Evolutionary conservation across 140 eudicot genomes (phyloP), one percentile per base, ranked within the genome.

Genomic region (Bidens hawaiensis): DNA sequence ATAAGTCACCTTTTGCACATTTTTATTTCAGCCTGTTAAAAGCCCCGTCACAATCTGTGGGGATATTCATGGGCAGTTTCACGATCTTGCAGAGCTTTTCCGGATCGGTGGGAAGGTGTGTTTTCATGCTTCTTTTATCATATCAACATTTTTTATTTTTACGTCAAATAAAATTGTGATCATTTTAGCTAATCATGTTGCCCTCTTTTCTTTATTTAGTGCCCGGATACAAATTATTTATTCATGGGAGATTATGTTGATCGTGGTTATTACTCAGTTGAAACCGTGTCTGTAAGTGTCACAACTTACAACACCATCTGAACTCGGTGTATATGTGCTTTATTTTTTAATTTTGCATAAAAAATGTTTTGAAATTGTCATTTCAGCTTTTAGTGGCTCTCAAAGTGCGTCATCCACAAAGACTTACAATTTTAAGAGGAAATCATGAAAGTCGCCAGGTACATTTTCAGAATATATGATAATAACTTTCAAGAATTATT

Each of bases 381-480:
- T 77, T 79, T 47, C 88, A 90, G 97, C 87, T 91, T 25, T 71
- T 91, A 74, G 97, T 90, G 75, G 97, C 96, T 56, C 90, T 90
- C 28, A 90, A 90, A 79, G 97, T 90, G 70, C 87, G 98, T 21
- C 82, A 87, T 73, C 90, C 96, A n/a, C 90, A 84, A 69, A 69
- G 98, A 43, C 87, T 91, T 62, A 91, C 96, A 28, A 91, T 91
- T 65, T 67, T 91, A 33, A 77, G 98, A 71, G 98, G 98, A 61
- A 91, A 91, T 74, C 98, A 91, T 72, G 97, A 90, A 79, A 90
- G 97, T 65, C 83, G 97, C 47, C 96, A 87, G 95, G 97, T 86
- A 79, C 59, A 30, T 30, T 63, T 45, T 63, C 5, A 7, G 28
- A 26, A 4, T 45, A 11, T 25, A 22, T 43, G 55, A 42, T 43